phyloP scores from a whole-genome alignment of 371 early-diverging fungal species.

The Mucor irregularis region DNA sequence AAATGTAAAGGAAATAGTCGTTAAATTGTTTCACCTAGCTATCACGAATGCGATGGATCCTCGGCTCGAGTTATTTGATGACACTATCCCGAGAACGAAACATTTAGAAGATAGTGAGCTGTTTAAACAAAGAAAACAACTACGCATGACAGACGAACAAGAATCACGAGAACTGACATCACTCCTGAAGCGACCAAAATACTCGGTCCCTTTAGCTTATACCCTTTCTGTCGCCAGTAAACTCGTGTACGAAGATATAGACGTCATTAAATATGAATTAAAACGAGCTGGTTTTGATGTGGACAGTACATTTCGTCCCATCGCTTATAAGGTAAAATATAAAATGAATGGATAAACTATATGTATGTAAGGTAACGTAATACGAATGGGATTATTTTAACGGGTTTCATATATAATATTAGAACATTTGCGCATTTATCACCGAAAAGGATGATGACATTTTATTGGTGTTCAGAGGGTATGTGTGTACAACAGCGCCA shows the following conservation, averaged over 20 bases:
- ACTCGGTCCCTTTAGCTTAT: constrained; percentile 55
- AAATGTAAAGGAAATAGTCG: too few species aligned
- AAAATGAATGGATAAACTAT: too few species aligned
- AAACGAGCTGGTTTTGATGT: constrained; percentile 58
- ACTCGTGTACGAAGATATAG: constrained; percentile 59
- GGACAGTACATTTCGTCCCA: constrained; percentile 51
- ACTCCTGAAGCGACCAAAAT: constrained; percentile 32
- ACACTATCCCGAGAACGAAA: constrained; percentile 22
- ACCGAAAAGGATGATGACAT: constrained; percentile 63
- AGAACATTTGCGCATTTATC: constrained; percentile 65
- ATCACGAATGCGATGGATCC: constrained; percentile 38
- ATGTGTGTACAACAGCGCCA: neutral
- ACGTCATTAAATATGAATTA: constrained; percentile 57
- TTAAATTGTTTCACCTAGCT: constrained; percentile 21
- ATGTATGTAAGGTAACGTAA: constrained; percentile 3
- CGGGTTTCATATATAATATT: neutral
- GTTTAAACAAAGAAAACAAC: constrained; percentile 22
- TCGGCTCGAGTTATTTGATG: constrained; percentile 30
- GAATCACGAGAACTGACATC: constrained; percentile 16
- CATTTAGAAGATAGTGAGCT: constrained; percentile 25
- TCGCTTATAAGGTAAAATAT: constrained; percentile 55
- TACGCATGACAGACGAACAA: constrained; percentile 17
- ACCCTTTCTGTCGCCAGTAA: constrained; percentile 58
- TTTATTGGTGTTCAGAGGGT: constrained; percentile 61
- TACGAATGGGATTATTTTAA: neutral